phyloP scores from a whole-genome alignment of 2,329 filamentous ascomycete genomes.

The Colletotrichum endophyticum region DNA sequence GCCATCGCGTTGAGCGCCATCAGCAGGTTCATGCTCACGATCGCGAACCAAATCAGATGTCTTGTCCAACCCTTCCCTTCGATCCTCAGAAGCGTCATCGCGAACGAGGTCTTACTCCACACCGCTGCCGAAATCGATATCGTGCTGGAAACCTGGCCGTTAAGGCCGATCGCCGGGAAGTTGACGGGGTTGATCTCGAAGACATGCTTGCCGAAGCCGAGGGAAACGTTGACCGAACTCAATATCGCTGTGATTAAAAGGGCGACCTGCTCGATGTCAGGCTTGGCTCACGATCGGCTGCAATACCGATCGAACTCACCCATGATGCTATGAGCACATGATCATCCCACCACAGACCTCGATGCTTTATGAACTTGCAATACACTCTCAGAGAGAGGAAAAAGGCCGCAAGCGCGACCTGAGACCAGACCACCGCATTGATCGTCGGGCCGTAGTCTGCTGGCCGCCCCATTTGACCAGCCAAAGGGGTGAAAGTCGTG shows the following conservation, averaged over 20 bases:
- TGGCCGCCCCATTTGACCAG: constrained; percentile 10
- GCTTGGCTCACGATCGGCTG: background rate
- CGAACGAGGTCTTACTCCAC: constrained; percentile 42
- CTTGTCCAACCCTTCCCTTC: constrained; percentile 27
- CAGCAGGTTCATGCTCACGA: constrained; percentile 34
- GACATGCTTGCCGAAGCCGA: constrained; percentile 24
- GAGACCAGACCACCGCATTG: constrained; percentile 23
- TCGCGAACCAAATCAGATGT: constrained; percentile 35
- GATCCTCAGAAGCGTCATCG: constrained; percentile 38
- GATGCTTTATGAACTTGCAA: constrained; percentile 26
- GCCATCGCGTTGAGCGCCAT: constrained; percentile 24
- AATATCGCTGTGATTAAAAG: background rate
- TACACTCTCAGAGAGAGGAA: constrained; percentile 27
- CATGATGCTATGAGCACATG: constrained; percentile 27
- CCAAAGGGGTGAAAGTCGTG: background rate
- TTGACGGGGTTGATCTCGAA: constrained; percentile 8
- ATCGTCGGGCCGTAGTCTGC: constrained; percentile 17
- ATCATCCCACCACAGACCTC: constrained; percentile 32
- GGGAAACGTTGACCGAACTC: background rate
- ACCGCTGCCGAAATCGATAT: constrained; percentile 39
- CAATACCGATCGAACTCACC: constrained; percentile 15
- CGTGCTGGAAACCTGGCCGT: constrained; percentile 29
- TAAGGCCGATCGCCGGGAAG: constrained; percentile 13
- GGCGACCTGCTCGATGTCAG: background rate
- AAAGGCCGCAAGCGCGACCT: constrained; percentile 19